Conservation (phyloP, 352 stramenopile species). For the Phytophthora syringae region DNA sequence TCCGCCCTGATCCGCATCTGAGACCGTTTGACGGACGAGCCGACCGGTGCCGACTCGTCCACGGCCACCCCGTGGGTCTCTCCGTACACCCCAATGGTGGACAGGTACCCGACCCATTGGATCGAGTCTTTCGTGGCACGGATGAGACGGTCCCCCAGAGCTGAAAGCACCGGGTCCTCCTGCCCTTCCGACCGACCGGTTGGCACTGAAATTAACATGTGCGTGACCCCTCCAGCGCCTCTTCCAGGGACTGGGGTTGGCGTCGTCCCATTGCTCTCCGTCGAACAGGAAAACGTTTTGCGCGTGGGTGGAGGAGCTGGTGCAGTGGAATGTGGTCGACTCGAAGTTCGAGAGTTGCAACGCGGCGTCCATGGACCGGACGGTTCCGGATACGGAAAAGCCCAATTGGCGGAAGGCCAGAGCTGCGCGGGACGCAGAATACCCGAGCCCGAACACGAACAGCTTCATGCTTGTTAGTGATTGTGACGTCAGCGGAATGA, state of each 20-base stretch:
- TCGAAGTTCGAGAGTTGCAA: slow-evolving; percentile 44
- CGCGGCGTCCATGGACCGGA: slow-evolving; percentile 61
- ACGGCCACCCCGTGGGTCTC: slow-evolving; percentile 87
- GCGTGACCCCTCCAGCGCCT: slow-evolving; percentile 68
- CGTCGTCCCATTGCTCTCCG: slow-evolving; percentile 53
- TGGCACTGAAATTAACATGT: slow-evolving; percentile 82
- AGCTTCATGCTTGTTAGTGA: no score
- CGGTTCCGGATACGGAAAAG: slow-evolving; percentile 76
- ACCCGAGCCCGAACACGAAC: slow-evolving; percentile 92
- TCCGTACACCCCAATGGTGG: slow-evolving; percentile 94
- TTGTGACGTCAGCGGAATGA: no score
- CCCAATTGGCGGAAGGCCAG: slow-evolving; percentile 65
- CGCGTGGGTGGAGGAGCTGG: slow-evolving; percentile 2
- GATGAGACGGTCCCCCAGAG: slow-evolving; percentile 50
- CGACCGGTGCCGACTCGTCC: slow-evolving; percentile 80
- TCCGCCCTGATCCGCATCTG: slow-evolving; percentile 85
- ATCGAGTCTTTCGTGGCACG: slow-evolving; percentile 49
- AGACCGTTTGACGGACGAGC: slow-evolving; percentile 68
- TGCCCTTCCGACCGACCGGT: slow-evolving; percentile 49
- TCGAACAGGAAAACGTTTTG: slow-evolving; percentile 88
- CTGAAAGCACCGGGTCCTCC: slow-evolving; percentile 78
- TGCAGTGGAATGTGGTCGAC: slow-evolving; percentile 27
- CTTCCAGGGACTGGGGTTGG: slow-evolving; percentile 43
- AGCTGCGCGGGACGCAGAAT: slow-evolving; percentile 78
- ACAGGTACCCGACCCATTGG: slow-evolving; percentile 92